Evolutionary conservation across 163 green algal genomes (phyloP), one percentile per base, ranked within the genome.

Genomic region (Smithsoniella earleae): DNA sequence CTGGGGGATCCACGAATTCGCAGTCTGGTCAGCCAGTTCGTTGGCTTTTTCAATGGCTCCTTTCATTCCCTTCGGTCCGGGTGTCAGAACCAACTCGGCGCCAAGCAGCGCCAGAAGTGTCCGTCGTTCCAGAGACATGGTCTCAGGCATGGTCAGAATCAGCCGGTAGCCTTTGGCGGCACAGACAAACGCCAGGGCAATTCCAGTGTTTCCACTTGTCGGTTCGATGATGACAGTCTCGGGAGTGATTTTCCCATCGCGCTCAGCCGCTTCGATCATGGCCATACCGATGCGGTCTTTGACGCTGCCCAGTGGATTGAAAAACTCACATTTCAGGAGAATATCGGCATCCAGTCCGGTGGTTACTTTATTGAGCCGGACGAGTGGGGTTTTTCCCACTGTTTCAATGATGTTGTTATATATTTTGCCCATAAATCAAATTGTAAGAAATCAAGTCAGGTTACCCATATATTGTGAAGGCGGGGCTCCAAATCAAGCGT

Each of bases 161-260:
- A 97, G 87, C 81, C 96, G 92, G 89, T 97, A 97, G 34, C 93
- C 92, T 66, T 87, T 90, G 40, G 92, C 90, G 18, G 94, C 94
- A 28, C 94, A 91, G 37, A 98, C 95, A 77, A 98, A 97, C 18
- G 93, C 93, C 46, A 98, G 87, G 1, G 85, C 93, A 66, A 98
- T 97, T 75, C 94, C 94, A 2, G 94, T 99, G 86, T 99, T 99
- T 54, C 90, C 58, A 16, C 94, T 98, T 31, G 93, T 91, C 83
- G 98, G 92, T 22, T 98, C 88, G 27, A 98, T 85, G 3, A 88
- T 95, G 2, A 89, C 95, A 81, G 88, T 95, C 77, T 93, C 94
- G 1, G 94, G 77, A 1, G 69, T 82, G 62, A 99, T 98, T 31
- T 86, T 83, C 45, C 92, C 92, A 37, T 83, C 76, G 74, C 89